A percentile compares a stretch with the other conserved stretches of the same genome.
Evolutionary conservation across 176 grass and related monocot genomes (phyloP).

Genomic region (Triticum urartu): DNA sequence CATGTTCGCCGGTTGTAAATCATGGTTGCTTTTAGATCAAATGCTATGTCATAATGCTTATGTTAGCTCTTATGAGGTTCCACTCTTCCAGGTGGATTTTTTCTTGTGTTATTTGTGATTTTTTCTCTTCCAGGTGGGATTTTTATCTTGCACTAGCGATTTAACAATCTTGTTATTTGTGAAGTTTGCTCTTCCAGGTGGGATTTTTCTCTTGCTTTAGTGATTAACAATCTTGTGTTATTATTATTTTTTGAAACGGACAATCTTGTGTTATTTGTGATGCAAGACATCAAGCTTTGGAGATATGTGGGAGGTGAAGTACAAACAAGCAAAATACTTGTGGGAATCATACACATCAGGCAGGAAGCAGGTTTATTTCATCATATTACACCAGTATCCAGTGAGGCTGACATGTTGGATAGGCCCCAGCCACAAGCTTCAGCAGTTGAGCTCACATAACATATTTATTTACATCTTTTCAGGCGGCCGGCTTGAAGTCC

Average conservation of each 20-base stretch:
- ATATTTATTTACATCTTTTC: not conserved
- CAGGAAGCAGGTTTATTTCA: constrained; percentile 32
- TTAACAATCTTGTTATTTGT: no score
- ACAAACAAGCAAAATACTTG: not conserved
- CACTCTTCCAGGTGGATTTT: not conserved
- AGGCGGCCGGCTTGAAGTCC: constrained; percentile 48
- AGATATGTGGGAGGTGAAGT: not conserved
- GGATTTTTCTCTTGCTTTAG: no score
- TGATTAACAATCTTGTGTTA: no score
- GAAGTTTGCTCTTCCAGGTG: no score
- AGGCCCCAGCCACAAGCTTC: not conserved
- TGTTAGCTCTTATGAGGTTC: not conserved
- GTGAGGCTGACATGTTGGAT: not conserved
- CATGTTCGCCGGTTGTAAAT: constrained; percentile 4
- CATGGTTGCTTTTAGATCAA: not conserved
- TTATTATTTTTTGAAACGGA: no score
- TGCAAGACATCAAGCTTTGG: not conserved
- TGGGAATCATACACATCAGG: not conserved
- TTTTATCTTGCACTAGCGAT: no score
- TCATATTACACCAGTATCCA: not conserved
- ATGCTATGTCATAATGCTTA: not conserved
- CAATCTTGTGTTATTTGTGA: no score
- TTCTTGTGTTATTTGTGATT: not conserved
- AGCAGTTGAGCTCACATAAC: not conserved
- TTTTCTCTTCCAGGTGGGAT: no score